phyloP scores from a whole-genome alignment of 495 filamentous ascomycete species.

The Penicillium flavigenum region DNA sequence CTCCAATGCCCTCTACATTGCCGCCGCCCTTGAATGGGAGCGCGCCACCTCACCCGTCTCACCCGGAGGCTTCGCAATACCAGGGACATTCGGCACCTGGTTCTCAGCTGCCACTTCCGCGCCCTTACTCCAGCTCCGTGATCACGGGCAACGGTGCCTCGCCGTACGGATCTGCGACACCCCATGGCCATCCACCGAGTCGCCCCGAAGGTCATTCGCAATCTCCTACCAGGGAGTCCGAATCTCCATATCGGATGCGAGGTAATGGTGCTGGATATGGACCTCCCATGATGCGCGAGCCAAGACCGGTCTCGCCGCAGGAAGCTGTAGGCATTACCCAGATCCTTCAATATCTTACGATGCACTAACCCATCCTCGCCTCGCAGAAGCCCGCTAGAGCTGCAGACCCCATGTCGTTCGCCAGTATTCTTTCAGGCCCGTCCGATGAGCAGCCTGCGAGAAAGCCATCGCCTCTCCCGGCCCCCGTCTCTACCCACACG shows the following conservation, averaged over 20 bases:
- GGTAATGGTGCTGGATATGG: constrained; percentile 37
- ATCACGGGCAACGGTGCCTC: constrained; percentile 41
- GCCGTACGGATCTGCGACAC: constrained; percentile 39
- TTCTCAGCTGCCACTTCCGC: constrained; percentile 38
- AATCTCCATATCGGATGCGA: constrained; percentile 38
- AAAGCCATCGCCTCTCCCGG: constrained; percentile 37
- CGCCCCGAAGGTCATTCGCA: constrained; percentile 46
- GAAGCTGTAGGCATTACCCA: constrained; percentile 35
- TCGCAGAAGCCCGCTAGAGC: constrained; percentile 63
- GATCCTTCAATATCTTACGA: neutral
- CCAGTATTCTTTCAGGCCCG: constrained; percentile 79
- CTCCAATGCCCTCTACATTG: constrained; percentile 49
- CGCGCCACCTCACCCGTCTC: constrained; percentile 46
- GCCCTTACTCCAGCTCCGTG: constrained; percentile 46
- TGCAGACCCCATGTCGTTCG: constrained; percentile 86
- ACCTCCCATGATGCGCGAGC: constrained; percentile 32
- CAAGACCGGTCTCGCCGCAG: constrained; percentile 37
- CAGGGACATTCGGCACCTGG: constrained; percentile 37
- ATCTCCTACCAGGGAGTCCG: constrained; percentile 42
- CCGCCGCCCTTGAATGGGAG: constrained; percentile 52
- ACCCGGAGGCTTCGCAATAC: constrained; percentile 46
- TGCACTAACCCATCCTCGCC: constrained; percentile 8
- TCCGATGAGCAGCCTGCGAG: constrained; percentile 57
- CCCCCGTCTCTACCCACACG: constrained; percentile 25
- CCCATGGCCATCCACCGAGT: constrained; percentile 49